Conservation (phyloP, 768 basidiomycete genomes). For the Rubroboletus satanas region DNA sequence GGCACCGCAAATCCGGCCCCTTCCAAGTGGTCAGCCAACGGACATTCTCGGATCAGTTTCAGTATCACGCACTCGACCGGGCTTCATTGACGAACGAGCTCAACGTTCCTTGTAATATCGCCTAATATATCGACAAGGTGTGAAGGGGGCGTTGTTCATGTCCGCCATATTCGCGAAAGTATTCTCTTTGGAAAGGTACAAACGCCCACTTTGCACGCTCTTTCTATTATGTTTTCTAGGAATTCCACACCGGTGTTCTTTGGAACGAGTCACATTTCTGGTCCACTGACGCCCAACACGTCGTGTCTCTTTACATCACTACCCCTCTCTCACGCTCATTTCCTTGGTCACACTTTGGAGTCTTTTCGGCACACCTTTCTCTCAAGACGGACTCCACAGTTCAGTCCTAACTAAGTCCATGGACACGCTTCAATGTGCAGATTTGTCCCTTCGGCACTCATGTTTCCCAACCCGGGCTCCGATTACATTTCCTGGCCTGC, state of each 20-base stretch:
- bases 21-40: slow-evolving; percentile 1
- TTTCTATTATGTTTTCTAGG: slow-evolving; percentile 24
- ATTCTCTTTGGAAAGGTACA: slow-evolving; percentile 21
- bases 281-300: slow-evolving; percentile 8
- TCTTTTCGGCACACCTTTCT: slow-evolving; percentile 9
- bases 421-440: slow-evolving; percentile 7
- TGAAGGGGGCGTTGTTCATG: slow-evolving; percentile 26
- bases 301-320: slow-evolving; percentile 30
- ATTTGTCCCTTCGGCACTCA: slow-evolving; percentile 11
- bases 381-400: slow-evolving; percentile 9
- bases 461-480: slow-evolving; percentile 15
- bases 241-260: slow-evolving; percentile 9
- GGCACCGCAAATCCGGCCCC: not conserved
- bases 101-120: slow-evolving; percentile 25
- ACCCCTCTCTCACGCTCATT: slow-evolving; percentile 11
- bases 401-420: slow-evolving; percentile 22
- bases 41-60: slow-evolving; percentile 17
- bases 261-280: slow-evolving; percentile 13
- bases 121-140: slow-evolving; percentile 19
- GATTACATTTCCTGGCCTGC: slow-evolving; percentile 12
- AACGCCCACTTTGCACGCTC: slow-evolving; percentile 10
- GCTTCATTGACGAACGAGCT: slow-evolving; percentile 1
- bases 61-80: slow-evolving; percentile 2
- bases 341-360: slow-evolving; percentile 10
- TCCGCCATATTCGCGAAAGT: slow-evolving; percentile 23